Conservation (phyloP, 148 eudicot species). For the Chenopodium formosanum region DNA sequence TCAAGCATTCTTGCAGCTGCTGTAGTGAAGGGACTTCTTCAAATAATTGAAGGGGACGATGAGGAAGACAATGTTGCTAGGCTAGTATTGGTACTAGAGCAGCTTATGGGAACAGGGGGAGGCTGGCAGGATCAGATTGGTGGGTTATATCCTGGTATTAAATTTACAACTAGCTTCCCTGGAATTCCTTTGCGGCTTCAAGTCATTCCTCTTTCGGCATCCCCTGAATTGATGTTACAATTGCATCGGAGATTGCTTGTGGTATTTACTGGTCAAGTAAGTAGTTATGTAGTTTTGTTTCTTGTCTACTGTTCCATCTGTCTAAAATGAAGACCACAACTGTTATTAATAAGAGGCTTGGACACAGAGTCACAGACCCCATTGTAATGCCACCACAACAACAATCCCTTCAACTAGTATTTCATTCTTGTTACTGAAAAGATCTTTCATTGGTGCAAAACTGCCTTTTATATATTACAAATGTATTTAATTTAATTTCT, state of each 20-base stretch:
- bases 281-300: slow-evolving; percentile 13
- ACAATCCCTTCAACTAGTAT: too few species aligned
- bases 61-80: slow-evolving; percentile 87
- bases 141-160: slow-evolving; percentile 91
- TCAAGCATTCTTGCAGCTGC: slow-evolving; percentile 99
- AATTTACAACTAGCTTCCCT: slow-evolving; percentile 82
- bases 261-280: slow-evolving; percentile 98
- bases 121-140: slow-evolving; percentile 99
- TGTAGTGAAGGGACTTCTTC: slow-evolving; percentile 93
- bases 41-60: slow-evolving; percentile 62
- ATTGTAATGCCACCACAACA: too few species aligned
- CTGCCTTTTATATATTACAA: neutral
- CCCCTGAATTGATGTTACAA: slow-evolving; percentile 55
- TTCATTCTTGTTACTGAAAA: neutral
- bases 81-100: slow-evolving; percentile 88
- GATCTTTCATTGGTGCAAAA: neutral
- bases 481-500: neutral
- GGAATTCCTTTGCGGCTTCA: slow-evolving; percentile 94
- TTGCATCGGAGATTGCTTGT: slow-evolving; percentile 83
- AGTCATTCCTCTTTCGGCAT: slow-evolving; percentile 73
- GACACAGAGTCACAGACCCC: neutral
- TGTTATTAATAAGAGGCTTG: neutral
- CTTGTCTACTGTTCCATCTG: neutral
- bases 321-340: neutral
- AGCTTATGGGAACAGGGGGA: slow-evolving; percentile 99